Percentiles rank a stretch among this genome's conserved stretches.
These are phyloP conservation scores for Plasmodium falciparum DNA, from an alignment of 169 alveolate species.

Conservation along the genomic window DNA sequence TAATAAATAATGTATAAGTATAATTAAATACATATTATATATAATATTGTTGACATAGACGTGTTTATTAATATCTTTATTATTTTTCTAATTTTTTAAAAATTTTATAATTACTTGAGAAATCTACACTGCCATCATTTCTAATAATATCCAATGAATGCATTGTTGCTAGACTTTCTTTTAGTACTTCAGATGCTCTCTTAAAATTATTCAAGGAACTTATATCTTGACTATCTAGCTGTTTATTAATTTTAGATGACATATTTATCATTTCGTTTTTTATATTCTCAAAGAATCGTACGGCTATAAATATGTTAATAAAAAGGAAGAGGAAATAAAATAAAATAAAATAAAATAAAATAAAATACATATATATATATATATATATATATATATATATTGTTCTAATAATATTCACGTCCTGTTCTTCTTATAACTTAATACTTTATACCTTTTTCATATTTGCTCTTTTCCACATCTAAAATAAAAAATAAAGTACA, in stretches of 20 bases:
- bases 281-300: conserved; percentile 29
- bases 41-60: neutral
- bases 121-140: conserved; percentile 6
- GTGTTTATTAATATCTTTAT: neutral
- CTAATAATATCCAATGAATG: conserved; percentile 21
- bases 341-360: neutral
- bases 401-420: neutral
- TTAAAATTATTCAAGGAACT: neutral
- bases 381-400: neutral
- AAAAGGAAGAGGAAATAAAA: neutral
- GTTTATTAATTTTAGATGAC: conserved; percentile 12
- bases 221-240: neutral
- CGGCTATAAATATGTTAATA: conserved; percentile 5
- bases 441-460: conserved; percentile 38
- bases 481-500: neutral
- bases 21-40: neutral
- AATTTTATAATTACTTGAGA: conserved; percentile 24
- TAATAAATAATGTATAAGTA: neutral
- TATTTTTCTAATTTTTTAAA: neutral
- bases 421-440: neutral
- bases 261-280: conserved; percentile 16
- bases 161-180: conserved; percentile 54
- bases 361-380: too few species aligned
- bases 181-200: conserved; percentile 8
- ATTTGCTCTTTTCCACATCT: conserved; percentile 66